Conservation (phyloP, 306 rosid genomes). For the Crotalaria pallida region DNA sequence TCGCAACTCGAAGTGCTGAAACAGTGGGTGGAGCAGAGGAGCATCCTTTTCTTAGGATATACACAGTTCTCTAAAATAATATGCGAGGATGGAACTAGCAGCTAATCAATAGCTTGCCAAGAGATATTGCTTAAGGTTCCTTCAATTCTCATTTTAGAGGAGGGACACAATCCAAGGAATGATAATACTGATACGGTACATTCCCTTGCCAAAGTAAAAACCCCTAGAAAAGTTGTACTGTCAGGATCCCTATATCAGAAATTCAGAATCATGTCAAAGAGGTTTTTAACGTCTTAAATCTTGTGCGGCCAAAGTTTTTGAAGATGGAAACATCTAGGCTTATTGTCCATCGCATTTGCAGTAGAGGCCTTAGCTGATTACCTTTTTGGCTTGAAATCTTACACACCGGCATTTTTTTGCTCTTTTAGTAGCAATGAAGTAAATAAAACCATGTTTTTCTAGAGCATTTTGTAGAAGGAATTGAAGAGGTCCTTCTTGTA, state of each 20-base stretch:
- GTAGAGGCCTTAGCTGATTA: slow-evolving; percentile 25
- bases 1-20: slow-evolving; percentile 73
- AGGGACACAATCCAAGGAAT: slow-evolving; percentile 92
- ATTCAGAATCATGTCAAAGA: slow-evolving; percentile 88
- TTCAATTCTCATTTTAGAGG: slow-evolving; percentile 77
- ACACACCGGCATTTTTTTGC: not conserved
- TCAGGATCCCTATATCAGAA: slow-evolving; percentile 92
- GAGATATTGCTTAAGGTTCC: slow-evolving; percentile 69
- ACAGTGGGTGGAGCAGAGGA: slow-evolving; percentile 63
- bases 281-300: slow-evolving; percentile 79
- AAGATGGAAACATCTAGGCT: slow-evolving; percentile 54
- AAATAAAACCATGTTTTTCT: not conserved
- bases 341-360: slow-evolving; percentile 62
- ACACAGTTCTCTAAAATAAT: slow-evolving; percentile 78
- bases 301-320: slow-evolving; percentile 79
- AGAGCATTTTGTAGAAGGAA: not conserved
- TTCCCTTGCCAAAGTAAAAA: slow-evolving; percentile 66
- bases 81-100: slow-evolving; percentile 43
- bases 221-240: slow-evolving; percentile 79
- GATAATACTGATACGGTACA: slow-evolving; percentile 80
- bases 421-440: too few species aligned
- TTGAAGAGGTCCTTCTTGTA: not conserved
- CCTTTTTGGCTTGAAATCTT: not conserved
- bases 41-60: slow-evolving; percentile 90
- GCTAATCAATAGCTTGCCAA: slow-evolving; percentile 40